These are phyloP conservation scores for Striga asiatica DNA, from an alignment of 257 asterid genomes.

Conservation along the genomic window DNA sequence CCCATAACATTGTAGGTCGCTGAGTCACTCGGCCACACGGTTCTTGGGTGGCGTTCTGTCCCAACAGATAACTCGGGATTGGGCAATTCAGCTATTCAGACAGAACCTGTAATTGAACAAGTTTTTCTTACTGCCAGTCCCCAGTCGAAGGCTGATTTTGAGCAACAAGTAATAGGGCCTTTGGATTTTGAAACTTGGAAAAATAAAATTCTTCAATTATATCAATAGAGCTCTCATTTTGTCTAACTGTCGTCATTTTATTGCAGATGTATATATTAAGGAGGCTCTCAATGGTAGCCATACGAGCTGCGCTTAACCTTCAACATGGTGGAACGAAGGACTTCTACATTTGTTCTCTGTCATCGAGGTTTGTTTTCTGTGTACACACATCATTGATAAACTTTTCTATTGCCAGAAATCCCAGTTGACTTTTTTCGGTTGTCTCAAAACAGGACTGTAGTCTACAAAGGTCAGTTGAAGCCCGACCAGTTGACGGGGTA, in stretches of 20 bases:
- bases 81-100: slow-evolving; percentile 91
- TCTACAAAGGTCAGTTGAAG: slow-evolving; percentile 97
- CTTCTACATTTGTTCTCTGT: slow-evolving; percentile 92
- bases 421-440: neutral
- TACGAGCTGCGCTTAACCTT: slow-evolving; percentile 93
- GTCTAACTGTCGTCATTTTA: neutral
- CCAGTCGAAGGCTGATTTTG: slow-evolving; percentile 70
- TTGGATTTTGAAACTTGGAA: no score
- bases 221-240: neutral
- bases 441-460: slow-evolving; percentile 59
- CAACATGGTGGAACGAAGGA: slow-evolving; percentile 82
- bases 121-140: slow-evolving; percentile 86
- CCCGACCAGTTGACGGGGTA: slow-evolving; percentile 84
- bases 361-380: slow-evolving; percentile 61
- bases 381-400: neutral
- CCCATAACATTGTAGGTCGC: slow-evolving; percentile 52
- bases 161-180: slow-evolving; percentile 61
- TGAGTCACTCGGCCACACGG: slow-evolving; percentile 93
- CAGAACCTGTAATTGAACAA: slow-evolving; percentile 94
- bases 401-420: neutral
- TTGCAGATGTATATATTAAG: slow-evolving; percentile 88
- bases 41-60: slow-evolving; percentile 91
- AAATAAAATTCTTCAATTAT: neutral
- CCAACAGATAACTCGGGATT: slow-evolving; percentile 92
- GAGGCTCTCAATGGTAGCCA: slow-evolving; percentile 97